Percentiles rank a stretch among this genome's conserved stretches.
Conservation (phyloP, 2,329 filamentous ascomycete genomes). For the Coniella vitis region DNA sequence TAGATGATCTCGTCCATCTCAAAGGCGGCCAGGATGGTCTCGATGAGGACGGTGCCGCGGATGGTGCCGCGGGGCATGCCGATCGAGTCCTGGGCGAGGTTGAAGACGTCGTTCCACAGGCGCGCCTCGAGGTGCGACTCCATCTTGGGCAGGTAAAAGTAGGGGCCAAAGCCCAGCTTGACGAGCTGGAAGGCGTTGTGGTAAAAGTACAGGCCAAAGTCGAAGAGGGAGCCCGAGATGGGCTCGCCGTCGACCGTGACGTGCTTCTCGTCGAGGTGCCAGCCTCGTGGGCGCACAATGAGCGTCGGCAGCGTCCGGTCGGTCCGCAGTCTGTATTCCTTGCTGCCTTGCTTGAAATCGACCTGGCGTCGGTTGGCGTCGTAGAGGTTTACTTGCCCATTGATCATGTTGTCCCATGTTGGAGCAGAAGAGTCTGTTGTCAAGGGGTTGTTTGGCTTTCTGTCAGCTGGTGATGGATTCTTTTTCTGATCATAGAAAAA, state of each 20-base stretch:
- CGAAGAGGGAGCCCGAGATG: constrained; percentile 87
- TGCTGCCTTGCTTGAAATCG: constrained; percentile 91
- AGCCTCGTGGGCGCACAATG: constrained; percentile 89
- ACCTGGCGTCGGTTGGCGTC: constrained; percentile 90
- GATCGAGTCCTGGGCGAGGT: constrained; percentile 88
- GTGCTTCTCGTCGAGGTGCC: constrained; percentile 98
- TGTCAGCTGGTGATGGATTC: too few relatives aligned
- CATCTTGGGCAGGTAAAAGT: constrained; percentile 98
- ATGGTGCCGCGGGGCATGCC: constrained; percentile 87
- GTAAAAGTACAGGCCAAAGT: constrained; percentile 99
- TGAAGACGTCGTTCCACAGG: constrained; percentile 98
- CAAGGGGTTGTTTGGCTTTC: too few relatives aligned
- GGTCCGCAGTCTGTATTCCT: constrained; percentile 95
- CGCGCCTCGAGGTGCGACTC: constrained; percentile 95
- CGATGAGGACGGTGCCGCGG: constrained; percentile 89
- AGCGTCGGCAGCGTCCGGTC: constrained; percentile 81
- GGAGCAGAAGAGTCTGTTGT: constrained; percentile 82
- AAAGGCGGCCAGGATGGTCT: constrained; percentile 95
- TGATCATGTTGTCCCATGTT: constrained; percentile 99
- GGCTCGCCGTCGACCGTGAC: constrained; percentile 92
- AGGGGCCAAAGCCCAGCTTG: constrained; percentile 77
- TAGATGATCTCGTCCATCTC: constrained; percentile 99
- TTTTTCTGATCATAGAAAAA: too few relatives aligned
- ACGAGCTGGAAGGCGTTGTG: constrained; percentile 91
- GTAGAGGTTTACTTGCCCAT: constrained; percentile 95